These are phyloP conservation scores for Dimocarpus longan DNA, from an alignment of 345 rosid genomes.

Conservation along the genomic window DNA sequence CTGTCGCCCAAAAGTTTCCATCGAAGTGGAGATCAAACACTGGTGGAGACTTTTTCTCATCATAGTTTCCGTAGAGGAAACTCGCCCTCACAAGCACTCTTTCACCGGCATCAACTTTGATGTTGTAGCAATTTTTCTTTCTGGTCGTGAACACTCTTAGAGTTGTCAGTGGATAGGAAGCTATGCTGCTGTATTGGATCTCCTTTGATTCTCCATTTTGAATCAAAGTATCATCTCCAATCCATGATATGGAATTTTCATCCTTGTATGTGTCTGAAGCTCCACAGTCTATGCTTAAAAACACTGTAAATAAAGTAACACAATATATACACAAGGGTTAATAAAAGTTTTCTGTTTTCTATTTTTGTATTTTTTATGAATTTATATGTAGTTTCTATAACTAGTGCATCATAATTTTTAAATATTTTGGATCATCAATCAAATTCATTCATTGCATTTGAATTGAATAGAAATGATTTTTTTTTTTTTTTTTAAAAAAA, in stretches of 20 bases:
- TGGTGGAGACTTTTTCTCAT: slow-evolving; percentile 27
- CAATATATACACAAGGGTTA: background rate
- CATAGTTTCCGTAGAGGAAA: slow-evolving; percentile 31
- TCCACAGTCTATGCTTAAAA: slow-evolving; percentile 27
- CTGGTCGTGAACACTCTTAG: slow-evolving; percentile 29
- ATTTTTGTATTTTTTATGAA: no score
- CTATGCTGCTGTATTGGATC: background rate
- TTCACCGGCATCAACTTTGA: background rate
- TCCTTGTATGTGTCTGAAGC: slow-evolving; percentile 9
- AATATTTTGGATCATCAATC: no score
- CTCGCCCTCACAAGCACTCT: slow-evolving; percentile 24
- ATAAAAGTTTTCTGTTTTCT: background rate
- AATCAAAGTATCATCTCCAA: slow-evolving; percentile 21
- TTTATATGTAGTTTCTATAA: no score
- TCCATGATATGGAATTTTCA: slow-evolving; percentile 18
- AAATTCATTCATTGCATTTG: no score
- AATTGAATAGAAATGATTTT: no score
- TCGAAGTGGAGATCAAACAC: slow-evolving; percentile 30
- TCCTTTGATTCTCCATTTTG: background rate
- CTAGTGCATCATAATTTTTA: no score
- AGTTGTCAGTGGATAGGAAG: slow-evolving; percentile 21
- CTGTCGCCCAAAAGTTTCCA: slow-evolving; percentile 29
- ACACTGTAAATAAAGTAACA: slow-evolving; percentile 12
- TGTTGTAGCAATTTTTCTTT: slow-evolving; percentile 32
- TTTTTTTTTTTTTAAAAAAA: no score